Evolutionary conservation across 225 moss, liverwort and hornwort genomes (phyloP).

Genomic region (Anthoceros angustus): DNA sequence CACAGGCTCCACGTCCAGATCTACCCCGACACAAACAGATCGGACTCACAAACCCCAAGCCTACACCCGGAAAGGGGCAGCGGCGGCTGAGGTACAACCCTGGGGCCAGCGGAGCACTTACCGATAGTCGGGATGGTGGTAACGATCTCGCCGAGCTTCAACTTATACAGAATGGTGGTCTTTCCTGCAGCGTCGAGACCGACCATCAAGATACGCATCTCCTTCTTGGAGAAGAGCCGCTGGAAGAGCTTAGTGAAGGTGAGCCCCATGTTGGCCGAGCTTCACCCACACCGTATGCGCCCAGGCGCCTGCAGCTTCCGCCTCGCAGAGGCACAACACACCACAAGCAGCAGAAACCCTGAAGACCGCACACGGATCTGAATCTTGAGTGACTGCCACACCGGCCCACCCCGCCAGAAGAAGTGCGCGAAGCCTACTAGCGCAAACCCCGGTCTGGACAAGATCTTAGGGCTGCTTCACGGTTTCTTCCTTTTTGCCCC

Average conservation of each 20-base stretch:
- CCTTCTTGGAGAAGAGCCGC: constrained; percentile 93
- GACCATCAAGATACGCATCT: constrained; percentile 99
- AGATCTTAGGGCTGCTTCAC: constrained; percentile 1
- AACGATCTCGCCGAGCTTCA: constrained; percentile 40
- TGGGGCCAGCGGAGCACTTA: not conserved
- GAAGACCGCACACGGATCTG: not conserved
- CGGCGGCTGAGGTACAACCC: too few species aligned
- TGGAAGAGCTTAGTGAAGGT: constrained; percentile 95
- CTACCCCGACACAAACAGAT: not conserved
- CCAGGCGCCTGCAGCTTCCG: not conserved
- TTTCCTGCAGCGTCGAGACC: constrained; percentile 99
- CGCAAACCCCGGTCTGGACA: not conserved
- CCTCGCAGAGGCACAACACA: not conserved
- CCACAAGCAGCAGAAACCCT: not conserved
- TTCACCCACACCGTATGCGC: not conserved
- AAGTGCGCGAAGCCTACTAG: too few species aligned
- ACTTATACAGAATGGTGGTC: constrained; percentile 35
- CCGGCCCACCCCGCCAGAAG: not conserved
- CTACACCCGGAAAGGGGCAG: not conserved
- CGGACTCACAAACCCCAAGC: not conserved
- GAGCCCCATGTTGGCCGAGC: constrained; percentile 69
- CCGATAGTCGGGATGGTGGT: constrained; percentile 56
- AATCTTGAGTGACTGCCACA: not conserved
- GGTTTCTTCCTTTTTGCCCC: not conserved
- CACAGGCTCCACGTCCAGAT: not conserved